phyloP scores from a whole-genome alignment of 192 early-diverging fungal species.

The Jimgerdemannia lactiflua region DNA sequence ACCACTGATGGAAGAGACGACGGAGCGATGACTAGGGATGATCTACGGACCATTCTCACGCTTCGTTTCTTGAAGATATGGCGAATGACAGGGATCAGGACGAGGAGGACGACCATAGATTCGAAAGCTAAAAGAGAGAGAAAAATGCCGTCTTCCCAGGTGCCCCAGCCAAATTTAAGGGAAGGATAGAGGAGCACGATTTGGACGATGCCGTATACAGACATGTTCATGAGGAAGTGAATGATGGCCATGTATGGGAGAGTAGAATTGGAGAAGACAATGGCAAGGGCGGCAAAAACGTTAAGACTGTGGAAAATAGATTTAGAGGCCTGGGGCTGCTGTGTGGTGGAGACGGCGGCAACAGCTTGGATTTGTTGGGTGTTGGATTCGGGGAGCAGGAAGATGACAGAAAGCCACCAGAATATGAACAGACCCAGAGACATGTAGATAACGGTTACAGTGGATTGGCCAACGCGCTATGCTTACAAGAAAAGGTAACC shows the following conservation, averaged over 20 bases:
- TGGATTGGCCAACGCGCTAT: no score
- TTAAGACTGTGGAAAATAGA: slow-evolving; percentile 20
- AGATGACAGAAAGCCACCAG: slow-evolving; percentile 7
- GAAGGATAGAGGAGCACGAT: slow-evolving; percentile 1
- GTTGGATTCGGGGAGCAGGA: slow-evolving; percentile 33
- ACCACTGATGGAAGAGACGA: no score
- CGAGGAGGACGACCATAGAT: slow-evolving; percentile 4
- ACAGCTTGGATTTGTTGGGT: not conserved
- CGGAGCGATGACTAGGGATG: no score
- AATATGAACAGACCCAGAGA: no score
- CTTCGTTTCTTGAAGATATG: no score
- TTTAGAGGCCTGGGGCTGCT: no score
- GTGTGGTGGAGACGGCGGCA: not conserved
- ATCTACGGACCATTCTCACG: no score
- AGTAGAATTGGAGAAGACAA: slow-evolving; percentile 16
- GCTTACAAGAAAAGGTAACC: no score
- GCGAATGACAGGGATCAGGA: slow-evolving; percentile 9
- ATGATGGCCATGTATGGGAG: slow-evolving; percentile 17
- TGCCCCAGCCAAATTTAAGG: no score
- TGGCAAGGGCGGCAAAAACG: slow-evolving; percentile 24
- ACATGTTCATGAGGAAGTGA: slow-evolving; percentile 16
- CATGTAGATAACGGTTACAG: no score
- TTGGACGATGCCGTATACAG: no score
- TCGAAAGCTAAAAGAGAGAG: slow-evolving; percentile 12
- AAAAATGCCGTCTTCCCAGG: slow-evolving; percentile 5